Evolutionary conservation across 2,329 filamentous ascomycete species (phyloP).

Genomic region (Fusarium setosum): DNA sequence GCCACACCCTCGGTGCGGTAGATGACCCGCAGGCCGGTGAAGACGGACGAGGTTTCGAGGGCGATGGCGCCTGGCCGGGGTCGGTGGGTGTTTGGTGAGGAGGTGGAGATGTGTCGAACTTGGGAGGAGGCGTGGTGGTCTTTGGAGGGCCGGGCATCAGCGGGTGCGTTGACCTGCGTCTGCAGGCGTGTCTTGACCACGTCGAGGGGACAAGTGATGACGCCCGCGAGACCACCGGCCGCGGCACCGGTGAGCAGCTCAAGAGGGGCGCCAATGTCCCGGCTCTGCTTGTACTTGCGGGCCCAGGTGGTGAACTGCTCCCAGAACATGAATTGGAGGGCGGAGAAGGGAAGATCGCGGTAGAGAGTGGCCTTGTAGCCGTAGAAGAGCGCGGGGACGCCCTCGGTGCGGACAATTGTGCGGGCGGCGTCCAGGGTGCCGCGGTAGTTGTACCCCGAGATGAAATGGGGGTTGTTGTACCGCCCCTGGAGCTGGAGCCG

Average conservation of each 20-base stretch:
- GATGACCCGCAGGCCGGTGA: constrained; percentile 85
- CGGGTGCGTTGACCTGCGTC: constrained; percentile 76
- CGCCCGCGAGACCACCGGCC: constrained; percentile 91
- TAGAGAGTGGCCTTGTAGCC: constrained; percentile 98
- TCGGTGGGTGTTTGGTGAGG: constrained; percentile 86
- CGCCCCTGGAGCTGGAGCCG: constrained; percentile 93
- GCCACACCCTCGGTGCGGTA: constrained; percentile 89
- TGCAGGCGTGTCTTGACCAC: constrained; percentile 98
- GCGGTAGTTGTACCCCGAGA: constrained; percentile 95
- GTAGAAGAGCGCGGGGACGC: constrained; percentile 87
- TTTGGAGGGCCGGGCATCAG: constrained; percentile 43
- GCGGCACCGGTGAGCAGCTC: constrained; percentile 91
- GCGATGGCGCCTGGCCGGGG: constrained; percentile 81
- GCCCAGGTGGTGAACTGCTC: constrained; percentile 91
- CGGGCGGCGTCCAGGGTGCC: constrained; percentile 84
- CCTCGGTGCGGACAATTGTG: constrained; percentile 87
- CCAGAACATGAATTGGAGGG: constrained; percentile 97
- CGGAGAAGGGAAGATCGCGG: constrained; percentile 94
- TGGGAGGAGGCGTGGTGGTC: constrained; percentile 57
- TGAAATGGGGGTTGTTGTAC: constrained; percentile 93
- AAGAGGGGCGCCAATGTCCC: constrained; percentile 85
- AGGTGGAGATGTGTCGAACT: constrained; percentile 86
- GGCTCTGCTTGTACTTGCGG: constrained; percentile 79
- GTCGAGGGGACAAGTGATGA: constrained; percentile 94
- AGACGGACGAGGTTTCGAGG: constrained; percentile 89